Conservation (phyloP, 2,329 filamentous ascomycete genomes). For the Aspergillus caelatus region DNA sequence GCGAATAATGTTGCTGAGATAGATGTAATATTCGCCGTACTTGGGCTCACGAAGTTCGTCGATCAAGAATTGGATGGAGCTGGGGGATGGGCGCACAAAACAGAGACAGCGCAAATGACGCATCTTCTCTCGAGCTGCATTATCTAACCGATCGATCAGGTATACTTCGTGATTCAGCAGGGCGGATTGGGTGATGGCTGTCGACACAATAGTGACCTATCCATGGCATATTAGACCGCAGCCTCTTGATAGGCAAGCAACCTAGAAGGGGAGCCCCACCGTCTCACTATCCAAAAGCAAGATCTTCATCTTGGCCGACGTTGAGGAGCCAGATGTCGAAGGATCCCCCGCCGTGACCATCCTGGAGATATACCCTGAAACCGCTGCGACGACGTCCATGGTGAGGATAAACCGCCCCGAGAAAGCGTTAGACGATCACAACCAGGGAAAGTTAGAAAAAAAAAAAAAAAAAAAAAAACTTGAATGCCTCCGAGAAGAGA, state of each 20-base stretch:
- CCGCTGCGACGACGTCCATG: constrained; percentile 94
- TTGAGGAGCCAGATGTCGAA: constrained; percentile 58
- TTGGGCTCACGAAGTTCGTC: constrained; percentile 95
- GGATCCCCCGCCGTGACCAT: constrained; percentile 84
- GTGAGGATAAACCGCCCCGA: constrained; percentile 30
- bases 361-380: constrained; percentile 93
- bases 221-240: constrained; percentile 22
- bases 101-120: constrained; percentile 91
- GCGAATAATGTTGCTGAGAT: constrained; percentile 96
- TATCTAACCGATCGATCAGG: constrained; percentile 94
- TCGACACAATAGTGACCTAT: constrained; percentile 85
- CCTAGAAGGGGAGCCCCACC: constrained; percentile 54
- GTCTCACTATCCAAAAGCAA: constrained; percentile 91
- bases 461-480: not conserved
- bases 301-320: constrained; percentile 95
- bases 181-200: constrained; percentile 91
- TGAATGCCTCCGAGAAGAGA: constrained; percentile 4
- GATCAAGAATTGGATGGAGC: constrained; percentile 90
- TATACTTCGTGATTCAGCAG: constrained; percentile 97
- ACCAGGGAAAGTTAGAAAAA: not conserved
- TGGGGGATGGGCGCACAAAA: constrained; percentile 87
- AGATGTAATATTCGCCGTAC: constrained; percentile 96
- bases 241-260: constrained; percentile 1
- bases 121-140: constrained; percentile 91
- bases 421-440: constrained; percentile 1